Evolutionary conservation across 1,284 basidiomycete species (phyloP), one percentile per base, ranked within the genome.

Genomic region (Tilletia horrida): DNA sequence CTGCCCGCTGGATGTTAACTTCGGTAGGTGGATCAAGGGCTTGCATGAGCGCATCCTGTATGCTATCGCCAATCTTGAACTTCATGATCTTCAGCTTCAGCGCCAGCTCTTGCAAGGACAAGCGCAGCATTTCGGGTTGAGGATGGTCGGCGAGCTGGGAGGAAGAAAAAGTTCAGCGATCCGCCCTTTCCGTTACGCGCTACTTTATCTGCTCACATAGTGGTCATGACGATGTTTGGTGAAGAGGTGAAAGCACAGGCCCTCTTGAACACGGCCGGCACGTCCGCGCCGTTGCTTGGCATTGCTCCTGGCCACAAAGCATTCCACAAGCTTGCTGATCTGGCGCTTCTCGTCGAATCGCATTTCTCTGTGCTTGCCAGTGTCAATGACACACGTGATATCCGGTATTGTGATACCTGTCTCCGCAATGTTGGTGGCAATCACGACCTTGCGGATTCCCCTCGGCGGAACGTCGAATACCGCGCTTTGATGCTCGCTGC

Each of bases 381-480:
- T 88, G 81, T 98, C 96, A 67, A 98, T 94, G 14, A 98, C 96
- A 76, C 93, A 95, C 2, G 95, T 97, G 67, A 97, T 92, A 77
- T 99, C 96, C 3, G 95, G 95, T 68, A 98, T 97, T 0, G 95
- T 98, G 69, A 98, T 91, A 81, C 95, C 95, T 16, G 92, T 96
- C 81, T 96, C 92, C 31, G 91, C 88, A 73, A 91, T 90, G 75
- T 90, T 85, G 63, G 84, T 84, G 16, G 83, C 81, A 55, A 96
- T 90, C 44, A 97, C 94, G 75, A 97, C 93, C 84, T 97, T 97
- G 63, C 91, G 87, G 2, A 90, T 84, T 42, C 91, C 92, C 1
- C 78, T 78, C 0, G 91, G 90, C 25, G 91, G 92, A 0, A 92
- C 84, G 63, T 96, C 89, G 81, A 98, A 97, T 0, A 96, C 95